Conservation (phyloP, 2,329 filamentous ascomycete genomes). For the Hymenotorrendiella dingleyae region DNA sequence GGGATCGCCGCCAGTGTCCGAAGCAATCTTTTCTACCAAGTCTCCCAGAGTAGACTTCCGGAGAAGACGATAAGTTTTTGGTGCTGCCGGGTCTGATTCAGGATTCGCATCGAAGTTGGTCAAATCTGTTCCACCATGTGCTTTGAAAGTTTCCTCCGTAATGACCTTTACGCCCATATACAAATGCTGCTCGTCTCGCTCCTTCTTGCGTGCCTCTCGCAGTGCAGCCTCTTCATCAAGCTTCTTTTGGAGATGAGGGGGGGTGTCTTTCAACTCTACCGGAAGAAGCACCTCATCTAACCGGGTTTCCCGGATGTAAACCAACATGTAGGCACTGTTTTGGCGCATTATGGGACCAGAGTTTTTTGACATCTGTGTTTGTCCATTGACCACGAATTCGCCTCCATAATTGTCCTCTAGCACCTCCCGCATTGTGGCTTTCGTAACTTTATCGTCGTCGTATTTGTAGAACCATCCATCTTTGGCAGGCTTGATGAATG, state of each 20-base stretch:
- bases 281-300: slow-evolving; percentile 77
- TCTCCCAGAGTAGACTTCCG: slow-evolving; percentile 72
- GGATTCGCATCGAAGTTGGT: slow-evolving; percentile 58
- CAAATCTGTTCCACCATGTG: slow-evolving; percentile 80
- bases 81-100: slow-evolving; percentile 56
- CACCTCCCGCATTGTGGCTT: slow-evolving; percentile 83
- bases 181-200: slow-evolving; percentile 89
- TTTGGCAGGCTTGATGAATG: slow-evolving; percentile 88
- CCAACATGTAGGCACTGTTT: slow-evolving; percentile 96
- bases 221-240: slow-evolving; percentile 77
- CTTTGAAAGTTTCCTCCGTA: slow-evolving; percentile 72
- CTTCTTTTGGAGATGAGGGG: slow-evolving; percentile 71
- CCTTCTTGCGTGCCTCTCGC: slow-evolving; percentile 72
- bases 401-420: slow-evolving; percentile 96
- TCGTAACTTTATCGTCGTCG: slow-evolving; percentile 95
- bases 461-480: slow-evolving; percentile 96
- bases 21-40: slow-evolving; percentile 64
- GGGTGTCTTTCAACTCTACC: slow-evolving; percentile 72
- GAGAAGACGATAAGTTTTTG: slow-evolving; percentile 66
- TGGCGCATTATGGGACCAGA: slow-evolving; percentile 54
- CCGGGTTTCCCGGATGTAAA: slow-evolving; percentile 85
- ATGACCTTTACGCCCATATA: slow-evolving; percentile 83
- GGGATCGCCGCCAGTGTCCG: slow-evolving; percentile 62
- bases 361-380: slow-evolving; percentile 44
- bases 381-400: slow-evolving; percentile 55